Evolutionary conservation across 305 asterid genomes (phyloP), one percentile per base, ranked within the genome.

Genomic region (Vinca major): DNA sequence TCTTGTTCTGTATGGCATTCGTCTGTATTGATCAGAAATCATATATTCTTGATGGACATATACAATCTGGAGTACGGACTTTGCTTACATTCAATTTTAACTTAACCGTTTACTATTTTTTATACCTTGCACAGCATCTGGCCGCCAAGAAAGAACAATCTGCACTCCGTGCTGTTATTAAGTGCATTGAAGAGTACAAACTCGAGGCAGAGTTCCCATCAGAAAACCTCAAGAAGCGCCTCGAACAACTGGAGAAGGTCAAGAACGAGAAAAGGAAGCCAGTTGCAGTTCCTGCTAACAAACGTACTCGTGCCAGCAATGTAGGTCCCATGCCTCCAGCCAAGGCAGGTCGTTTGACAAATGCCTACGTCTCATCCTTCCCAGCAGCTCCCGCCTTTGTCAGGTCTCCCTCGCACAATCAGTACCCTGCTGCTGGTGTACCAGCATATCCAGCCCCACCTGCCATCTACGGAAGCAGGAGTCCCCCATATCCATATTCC

Each of bases 261-360:
- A 93, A 89, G 83, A 81, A 74, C 0, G 97, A 92, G 86, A 90
- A 89, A 82, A 90, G 82, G 77, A 93, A 84, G 75, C 81, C 87
- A 17, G 91, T 90, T 11, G 81, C 84, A 5, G 86, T 88, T 79
- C 97, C 99, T 3, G 90, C 99, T 13, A 89, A 90, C 55, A 93
- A 93, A 71, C 80, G 99, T 69, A 93, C 99, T 11, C 89, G 97
- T 36, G 97, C 86, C 71, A 89, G 84, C 86, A 89, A 80, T 2
- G 96, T 90, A 0, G 97, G 97, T 21, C 97, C 92, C 56, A 90
- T 93, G 99, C 99, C 99, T 33, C 99, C 97, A 5, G 99, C 99
- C 74, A 93, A 93, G 84, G 99, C 99, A 0, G 99, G 95, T 1
- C 99, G 99, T 57, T 89, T 96, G 33, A 87, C 96, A 61, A 93